These are phyloP conservation scores for Hanseniaspora valbyensis DNA, from an alignment of 805 yeast species.

Conservation along the genomic window DNA sequence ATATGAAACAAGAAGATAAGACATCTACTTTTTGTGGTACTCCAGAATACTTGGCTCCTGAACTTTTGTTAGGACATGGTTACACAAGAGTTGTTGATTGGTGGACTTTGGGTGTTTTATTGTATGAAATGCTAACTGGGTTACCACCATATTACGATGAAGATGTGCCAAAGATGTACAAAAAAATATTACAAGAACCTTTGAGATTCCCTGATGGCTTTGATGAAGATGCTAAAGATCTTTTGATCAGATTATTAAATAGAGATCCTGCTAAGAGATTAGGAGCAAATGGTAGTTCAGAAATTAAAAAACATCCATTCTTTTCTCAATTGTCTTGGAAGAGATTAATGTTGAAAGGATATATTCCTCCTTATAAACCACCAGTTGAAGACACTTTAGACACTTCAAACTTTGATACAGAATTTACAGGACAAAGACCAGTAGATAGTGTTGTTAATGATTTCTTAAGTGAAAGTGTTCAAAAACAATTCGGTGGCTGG, in stretches of 20 bases:
- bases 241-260: constrained; percentile 60
- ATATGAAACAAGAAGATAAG: constrained; percentile 83
- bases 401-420: constrained; percentile 86
- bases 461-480: constrained; percentile 85
- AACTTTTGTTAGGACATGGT: constrained; percentile 79
- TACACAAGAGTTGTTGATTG: constrained; percentile 94
- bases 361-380: constrained; percentile 93
- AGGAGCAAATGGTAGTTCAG: constrained; percentile 69
- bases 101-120: constrained; percentile 94
- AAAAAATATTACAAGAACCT: constrained; percentile 82
- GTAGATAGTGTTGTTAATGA: constrained; percentile 93
- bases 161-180: constrained; percentile 84
- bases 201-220: constrained; percentile 78
- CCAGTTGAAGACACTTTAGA: constrained; percentile 75
- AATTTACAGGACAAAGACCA: constrained; percentile 86
- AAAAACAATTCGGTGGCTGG: constrained; percentile 98
- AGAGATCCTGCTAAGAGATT: constrained; percentile 77
- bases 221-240: constrained; percentile 74
- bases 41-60: constrained; percentile 95
- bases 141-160: constrained; percentile 96
- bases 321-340: constrained; percentile 86
- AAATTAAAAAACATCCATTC: constrained; percentile 73
- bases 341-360: constrained; percentile 69
- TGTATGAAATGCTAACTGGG: constrained; percentile 94
- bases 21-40: constrained; percentile 95